Evolutionary conservation across 2,329 filamentous ascomycete genomes (phyloP).

Genomic region (Cadophora sp.): DNA sequence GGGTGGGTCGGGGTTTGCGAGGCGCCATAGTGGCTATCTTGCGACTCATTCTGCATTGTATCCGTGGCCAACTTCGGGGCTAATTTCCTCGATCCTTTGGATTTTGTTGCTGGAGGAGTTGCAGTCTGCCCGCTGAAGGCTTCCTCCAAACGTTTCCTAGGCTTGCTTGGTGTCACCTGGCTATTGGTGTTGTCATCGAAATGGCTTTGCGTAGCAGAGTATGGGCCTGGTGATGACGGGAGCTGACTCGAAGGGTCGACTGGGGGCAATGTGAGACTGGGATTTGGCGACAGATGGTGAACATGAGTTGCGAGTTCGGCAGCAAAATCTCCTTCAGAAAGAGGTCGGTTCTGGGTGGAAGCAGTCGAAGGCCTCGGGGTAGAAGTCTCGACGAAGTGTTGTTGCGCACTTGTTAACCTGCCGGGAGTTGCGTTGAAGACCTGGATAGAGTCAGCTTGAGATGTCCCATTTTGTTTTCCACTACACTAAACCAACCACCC

Average conservation of each 20-base stretch:
- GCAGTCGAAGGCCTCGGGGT: conserved; percentile 35
- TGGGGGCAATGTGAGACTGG: conserved; percentile 60
- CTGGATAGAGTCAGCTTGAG: conserved; percentile 16
- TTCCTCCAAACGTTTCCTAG: conserved; percentile 45
- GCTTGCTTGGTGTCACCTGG: conserved; percentile 49
- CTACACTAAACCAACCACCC: background rate
- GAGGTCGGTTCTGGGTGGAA: conserved; percentile 52
- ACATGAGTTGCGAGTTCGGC: conserved; percentile 65
- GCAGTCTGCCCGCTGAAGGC: conserved; percentile 54
- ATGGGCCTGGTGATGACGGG: conserved; percentile 61
- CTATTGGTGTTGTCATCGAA: conserved; percentile 38
- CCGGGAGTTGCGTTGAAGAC: conserved; percentile 67
- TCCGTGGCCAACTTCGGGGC: conserved; percentile 47
- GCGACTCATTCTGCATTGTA: conserved; percentile 43
- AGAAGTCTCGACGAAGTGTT: conserved; percentile 38
- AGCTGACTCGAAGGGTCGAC: conserved; percentile 65
- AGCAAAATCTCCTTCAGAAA: conserved; percentile 53
- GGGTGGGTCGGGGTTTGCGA: conserved; percentile 44
- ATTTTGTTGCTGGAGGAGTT: conserved; percentile 65
- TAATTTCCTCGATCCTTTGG: conserved; percentile 62
- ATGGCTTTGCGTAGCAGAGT: conserved; percentile 32
- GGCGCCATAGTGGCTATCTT: conserved; percentile 38
- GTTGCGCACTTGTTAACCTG: conserved; percentile 52
- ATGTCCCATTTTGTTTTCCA: background rate
- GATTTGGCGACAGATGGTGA: conserved; percentile 63